These are phyloP conservation scores for Pseudogymnoascus sp. DNA, from an alignment of 2,329 filamentous ascomycete species.

Conservation along the genomic window DNA sequence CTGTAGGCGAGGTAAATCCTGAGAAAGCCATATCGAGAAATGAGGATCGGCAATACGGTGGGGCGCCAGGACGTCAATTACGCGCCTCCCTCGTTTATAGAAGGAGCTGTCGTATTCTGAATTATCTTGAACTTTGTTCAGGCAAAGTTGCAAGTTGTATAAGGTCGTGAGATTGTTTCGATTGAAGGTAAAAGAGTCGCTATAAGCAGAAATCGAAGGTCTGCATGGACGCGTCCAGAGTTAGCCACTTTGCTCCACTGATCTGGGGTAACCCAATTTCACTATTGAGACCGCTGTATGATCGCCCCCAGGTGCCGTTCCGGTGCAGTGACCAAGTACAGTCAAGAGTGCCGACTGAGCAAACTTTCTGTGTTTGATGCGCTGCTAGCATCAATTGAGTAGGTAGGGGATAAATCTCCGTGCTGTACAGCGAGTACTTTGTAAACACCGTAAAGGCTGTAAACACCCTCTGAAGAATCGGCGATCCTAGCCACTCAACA, in stretches of 20 bases:
- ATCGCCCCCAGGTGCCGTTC: not conserved
- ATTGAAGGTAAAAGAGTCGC: not conserved
- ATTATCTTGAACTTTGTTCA: not conserved
- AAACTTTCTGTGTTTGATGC: not conserved
- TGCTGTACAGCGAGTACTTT: not conserved
- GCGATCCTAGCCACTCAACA: not conserved
- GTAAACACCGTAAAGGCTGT: not conserved
- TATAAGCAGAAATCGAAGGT: not conserved
- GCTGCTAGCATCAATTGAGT: not conserved
- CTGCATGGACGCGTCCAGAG: not conserved
- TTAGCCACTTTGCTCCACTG: conserved; percentile 5
- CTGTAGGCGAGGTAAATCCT: conserved; percentile 2
- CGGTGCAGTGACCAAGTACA: conserved; percentile 1
- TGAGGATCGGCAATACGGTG: not conserved
- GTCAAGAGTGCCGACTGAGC: not conserved
- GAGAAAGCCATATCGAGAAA: conserved; percentile 3
- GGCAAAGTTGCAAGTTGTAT: not conserved
- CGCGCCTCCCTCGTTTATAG: not conserved
- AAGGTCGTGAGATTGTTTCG: not conserved
- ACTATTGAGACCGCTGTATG: conserved; percentile 1
- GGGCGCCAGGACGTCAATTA: conserved; percentile 6
- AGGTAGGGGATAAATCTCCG: not conserved
- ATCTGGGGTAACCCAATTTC: conserved; percentile 4
- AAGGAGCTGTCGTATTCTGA: not conserved
- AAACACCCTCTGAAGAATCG: not conserved